These are phyloP conservation scores for Colletotrichum orchidophilum DNA, from an alignment of 2,329 filamentous ascomycete genomes.

Conservation along the genomic window DNA sequence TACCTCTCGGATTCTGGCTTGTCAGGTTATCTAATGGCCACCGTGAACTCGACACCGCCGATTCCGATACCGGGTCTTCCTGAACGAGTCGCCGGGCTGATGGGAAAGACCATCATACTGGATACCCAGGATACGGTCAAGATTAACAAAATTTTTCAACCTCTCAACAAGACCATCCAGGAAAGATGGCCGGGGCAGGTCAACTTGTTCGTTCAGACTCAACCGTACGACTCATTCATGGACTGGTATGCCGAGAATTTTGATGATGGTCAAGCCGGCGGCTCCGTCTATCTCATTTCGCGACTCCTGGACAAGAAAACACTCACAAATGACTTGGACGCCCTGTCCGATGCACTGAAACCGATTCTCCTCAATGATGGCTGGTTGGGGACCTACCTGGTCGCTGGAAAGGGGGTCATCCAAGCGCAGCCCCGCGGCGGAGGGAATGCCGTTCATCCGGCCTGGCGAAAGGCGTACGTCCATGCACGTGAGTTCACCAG, in stretches of 20 bases:
- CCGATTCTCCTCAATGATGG: constrained; percentile 42
- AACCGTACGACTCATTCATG: constrained; percentile 42
- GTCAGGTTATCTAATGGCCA: constrained; percentile 55
- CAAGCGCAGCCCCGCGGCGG: constrained; percentile 55
- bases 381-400: constrained; percentile 47
- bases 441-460: constrained; percentile 57
- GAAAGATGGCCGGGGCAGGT: constrained; percentile 45
- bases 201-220: constrained; percentile 31
- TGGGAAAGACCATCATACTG: constrained; percentile 46
- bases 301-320: constrained; percentile 51
- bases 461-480: constrained; percentile 55
- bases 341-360: constrained; percentile 49
- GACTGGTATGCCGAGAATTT: constrained; percentile 48
- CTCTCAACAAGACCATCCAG: constrained; percentile 49
- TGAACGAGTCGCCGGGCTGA: constrained; percentile 44
- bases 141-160: constrained; percentile 42
- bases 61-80: constrained; percentile 43
- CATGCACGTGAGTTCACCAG: constrained; percentile 46
- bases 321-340: constrained; percentile 46
- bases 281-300: constrained; percentile 48
- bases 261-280: constrained; percentile 48
- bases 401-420: constrained; percentile 55
- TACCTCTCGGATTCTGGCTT: constrained; percentile 59
- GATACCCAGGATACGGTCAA: constrained; percentile 43
- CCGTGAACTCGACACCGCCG: constrained; percentile 37